Evolutionary conservation across 2,329 filamentous ascomycete genomes (phyloP).

Genomic region (Albophoma yamanashiensis): DNA sequence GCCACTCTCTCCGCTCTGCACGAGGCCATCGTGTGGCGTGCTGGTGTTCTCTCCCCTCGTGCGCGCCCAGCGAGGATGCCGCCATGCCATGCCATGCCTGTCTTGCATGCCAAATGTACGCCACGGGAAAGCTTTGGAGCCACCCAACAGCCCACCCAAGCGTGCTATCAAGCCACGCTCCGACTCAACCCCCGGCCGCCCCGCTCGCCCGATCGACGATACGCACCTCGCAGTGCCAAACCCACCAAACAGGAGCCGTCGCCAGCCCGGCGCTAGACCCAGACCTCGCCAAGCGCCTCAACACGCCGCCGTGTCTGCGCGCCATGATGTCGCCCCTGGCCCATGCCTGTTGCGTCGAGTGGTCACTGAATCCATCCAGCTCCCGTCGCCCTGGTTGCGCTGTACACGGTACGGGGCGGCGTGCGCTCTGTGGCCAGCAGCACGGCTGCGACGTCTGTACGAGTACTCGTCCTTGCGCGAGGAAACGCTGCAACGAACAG

Average conservation of each 20-base stretch:
- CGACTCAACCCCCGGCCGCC: not conserved
- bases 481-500: not conserved
- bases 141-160: not conserved
- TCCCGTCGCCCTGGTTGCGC: not conserved
- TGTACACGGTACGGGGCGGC: not conserved
- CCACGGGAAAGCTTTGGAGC: not conserved
- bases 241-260: constrained; percentile 1
- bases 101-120: not conserved
- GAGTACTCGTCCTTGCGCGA: not conserved
- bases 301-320: not conserved
- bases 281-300: not conserved
- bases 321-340: not conserved
- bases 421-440: too few species aligned
- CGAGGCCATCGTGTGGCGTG: not conserved
- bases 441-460: too few species aligned
- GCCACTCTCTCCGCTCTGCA: not conserved
- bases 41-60: not conserved
- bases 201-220: not conserved
- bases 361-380: not conserved
- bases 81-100: not conserved
- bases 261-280: not conserved
- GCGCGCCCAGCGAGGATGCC: not conserved
- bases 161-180: not conserved
- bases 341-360: not conserved
- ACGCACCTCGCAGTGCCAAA: not conserved